phyloP scores from a whole-genome alignment of 2,329 filamentous ascomycete genomes.

The Colletotrichum camelliae region DNA sequence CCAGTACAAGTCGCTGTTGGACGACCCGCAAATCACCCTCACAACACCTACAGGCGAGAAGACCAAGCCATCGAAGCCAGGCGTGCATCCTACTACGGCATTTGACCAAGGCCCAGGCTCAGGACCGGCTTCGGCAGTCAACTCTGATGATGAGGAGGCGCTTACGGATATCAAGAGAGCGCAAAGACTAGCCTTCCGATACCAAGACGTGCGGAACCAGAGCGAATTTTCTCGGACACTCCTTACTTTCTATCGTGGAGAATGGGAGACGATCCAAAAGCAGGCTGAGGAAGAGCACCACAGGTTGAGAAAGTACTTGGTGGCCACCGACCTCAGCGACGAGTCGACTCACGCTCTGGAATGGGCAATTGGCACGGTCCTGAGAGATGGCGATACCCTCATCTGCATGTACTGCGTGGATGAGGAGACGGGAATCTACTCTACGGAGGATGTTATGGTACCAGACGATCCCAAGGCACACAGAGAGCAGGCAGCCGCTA shows the following conservation, averaged over 20 bases:
- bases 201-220: conserved; percentile 76
- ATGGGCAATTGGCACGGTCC: conserved; percentile 95
- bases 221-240: conserved; percentile 82
- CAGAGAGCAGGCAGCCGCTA: conserved; percentile 75
- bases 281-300: conserved; percentile 81
- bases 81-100: conserved; percentile 82
- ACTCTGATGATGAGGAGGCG: conserved; percentile 87
- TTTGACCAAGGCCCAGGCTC: conserved; percentile 75
- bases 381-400: conserved; percentile 92
- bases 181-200: conserved; percentile 83
- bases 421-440: conserved; percentile 74
- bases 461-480: conserved; percentile 78
- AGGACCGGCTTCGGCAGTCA: conserved; percentile 62
- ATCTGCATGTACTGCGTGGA: conserved; percentile 94
- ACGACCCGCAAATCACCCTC: conserved; percentile 70
- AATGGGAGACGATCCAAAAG: conserved; percentile 77
- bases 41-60: conserved; percentile 69
- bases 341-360: conserved; percentile 95
- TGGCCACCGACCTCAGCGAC: conserved; percentile 93
- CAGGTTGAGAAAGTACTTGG: conserved; percentile 85
- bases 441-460: conserved; percentile 56
- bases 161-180: conserved; percentile 85
- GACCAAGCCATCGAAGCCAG: conserved; percentile 57
- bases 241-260: conserved; percentile 87
- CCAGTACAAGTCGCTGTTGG: conserved; percentile 67